Conservation (phyloP, 805 yeast genomes). For the Pichia californica region DNA sequence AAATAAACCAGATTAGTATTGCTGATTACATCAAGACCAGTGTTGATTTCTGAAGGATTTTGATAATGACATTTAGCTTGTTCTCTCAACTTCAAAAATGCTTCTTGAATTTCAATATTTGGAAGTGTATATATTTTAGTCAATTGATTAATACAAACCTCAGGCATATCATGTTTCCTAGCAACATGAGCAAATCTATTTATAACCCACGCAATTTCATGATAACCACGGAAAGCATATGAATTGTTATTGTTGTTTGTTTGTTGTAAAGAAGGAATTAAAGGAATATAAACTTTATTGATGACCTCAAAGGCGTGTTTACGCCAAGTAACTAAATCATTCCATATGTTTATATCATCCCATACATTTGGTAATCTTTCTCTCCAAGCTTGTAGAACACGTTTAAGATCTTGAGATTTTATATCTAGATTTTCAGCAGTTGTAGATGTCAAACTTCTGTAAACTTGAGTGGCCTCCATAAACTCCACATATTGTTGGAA, state of each 20-base stretch:
- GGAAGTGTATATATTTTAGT: constrained; percentile 94
- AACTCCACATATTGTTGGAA: constrained; percentile 97
- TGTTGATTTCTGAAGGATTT: constrained; percentile 81
- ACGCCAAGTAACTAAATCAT: constrained; percentile 96
- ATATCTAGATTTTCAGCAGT: constrained; percentile 88
- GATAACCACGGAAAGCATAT: constrained; percentile 95
- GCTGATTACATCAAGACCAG: constrained; percentile 94
- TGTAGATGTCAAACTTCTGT: constrained; percentile 78
- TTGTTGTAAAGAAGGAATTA: constrained; percentile 80
- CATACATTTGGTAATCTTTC: constrained; percentile 93
- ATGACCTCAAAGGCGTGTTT: constrained; percentile 97
- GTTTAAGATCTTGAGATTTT: constrained; percentile 88
- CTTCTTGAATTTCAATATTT: constrained; percentile 96
- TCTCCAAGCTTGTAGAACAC: constrained; percentile 96
- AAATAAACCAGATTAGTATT: constrained; percentile 94
- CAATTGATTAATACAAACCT: constrained; percentile 88
- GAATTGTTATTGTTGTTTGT: constrained; percentile 66
- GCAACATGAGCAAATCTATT: constrained; percentile 98
- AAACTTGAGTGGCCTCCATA: constrained; percentile 94
- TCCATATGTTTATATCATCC: constrained; percentile 98
- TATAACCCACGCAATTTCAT: constrained; percentile 98
- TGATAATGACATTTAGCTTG: constrained; percentile 98
- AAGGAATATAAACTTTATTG: constrained; percentile 88
- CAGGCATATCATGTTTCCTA: constrained; percentile 92
- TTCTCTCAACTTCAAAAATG: constrained; percentile 88